Conservation (phyloP, 306 rosid genomes). For the Prunus salicina region DNA sequence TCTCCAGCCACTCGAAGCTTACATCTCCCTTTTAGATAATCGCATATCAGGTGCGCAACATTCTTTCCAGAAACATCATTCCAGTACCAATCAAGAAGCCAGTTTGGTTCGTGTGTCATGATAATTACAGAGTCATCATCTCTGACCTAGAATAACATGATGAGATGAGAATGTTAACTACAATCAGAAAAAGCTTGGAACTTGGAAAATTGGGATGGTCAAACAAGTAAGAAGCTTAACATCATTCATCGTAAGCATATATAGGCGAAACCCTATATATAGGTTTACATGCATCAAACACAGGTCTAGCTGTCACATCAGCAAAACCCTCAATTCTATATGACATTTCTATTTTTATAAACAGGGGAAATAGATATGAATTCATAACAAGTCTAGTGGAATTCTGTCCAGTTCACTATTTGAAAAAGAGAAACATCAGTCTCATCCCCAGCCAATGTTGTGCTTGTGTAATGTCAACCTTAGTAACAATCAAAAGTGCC, state of each 20-base stretch:
- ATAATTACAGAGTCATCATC: slow-evolving; percentile 82
- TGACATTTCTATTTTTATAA: background rate
- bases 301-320: background rate
- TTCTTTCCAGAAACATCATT: slow-evolving; percentile 78
- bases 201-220: background rate
- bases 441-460: background rate
- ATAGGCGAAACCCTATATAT: no score
- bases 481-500: background rate
- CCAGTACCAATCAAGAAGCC: slow-evolving; percentile 99
- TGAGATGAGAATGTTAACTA: slow-evolving; percentile 19
- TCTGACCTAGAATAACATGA: slow-evolving; percentile 56
- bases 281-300: slow-evolving; percentile 9
- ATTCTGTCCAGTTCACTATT: background rate
- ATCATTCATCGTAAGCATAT: background rate
- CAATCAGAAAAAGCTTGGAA: slow-evolving; percentile 10
- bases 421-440: background rate
- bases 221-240: background rate
- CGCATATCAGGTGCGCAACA: slow-evolving; percentile 72
- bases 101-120: slow-evolving; percentile 87
- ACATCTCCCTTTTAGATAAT: slow-evolving; percentile 89
- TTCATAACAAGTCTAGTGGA: background rate
- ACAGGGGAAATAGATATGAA: background rate
- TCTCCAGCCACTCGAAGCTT: slow-evolving; percentile 97
- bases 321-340: background rate
- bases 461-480: background rate